Base-by-base conservation (phyloP, 202 grass and related monocot species). In the Bolboschoenoplectus hybrid region DNA sequence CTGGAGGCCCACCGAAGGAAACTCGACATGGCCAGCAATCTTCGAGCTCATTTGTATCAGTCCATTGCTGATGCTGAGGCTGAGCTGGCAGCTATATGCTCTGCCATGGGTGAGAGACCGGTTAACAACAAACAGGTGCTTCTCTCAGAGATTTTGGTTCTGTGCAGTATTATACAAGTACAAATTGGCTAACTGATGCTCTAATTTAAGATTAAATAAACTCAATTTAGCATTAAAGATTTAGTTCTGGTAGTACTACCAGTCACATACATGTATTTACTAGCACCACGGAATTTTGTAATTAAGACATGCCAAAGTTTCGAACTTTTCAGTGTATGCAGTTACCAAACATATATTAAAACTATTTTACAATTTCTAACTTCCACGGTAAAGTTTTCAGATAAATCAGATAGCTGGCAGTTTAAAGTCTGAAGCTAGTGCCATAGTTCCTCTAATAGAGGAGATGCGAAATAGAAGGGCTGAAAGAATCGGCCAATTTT, bases 401-500 rank as follows among this genome's bases (percentile, higher is more conserved):
- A 86, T 47, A 68, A 85, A 82, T 47, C 83, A 88, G 82, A 89
- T 78, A 10, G 68, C 40, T 87, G 76, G 82, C 67, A 86, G 85
- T n/a, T 86, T 97, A 88, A 88, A 88, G 50, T 91, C 91, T 75
- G 84, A 97, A 57, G 53, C 89, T 0, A 70, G 47, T 52, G 78
- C 79, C 47, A 86, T 91, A 11, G 11, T 78, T 81, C 88, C 87
- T 9, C 74, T 84, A 61, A 3, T 97, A 17, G 91, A 97, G 68
- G 94, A 93, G 63, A 92, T 93, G 88, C 87, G 53, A 57, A 91
- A 84, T 43, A 86, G 74, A 76, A 96, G 91, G 79, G 69, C 53
- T 19, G 86, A 90, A 51, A 85, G 94, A 88, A 89, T 87, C 70
- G 80, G 74, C n/a, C 88, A 97, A 81, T 83, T 93, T 90, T 51